Base-by-base conservation (phyloP, 495 filamentous ascomycete genomes). In the Cudoniella acicularis region DNA sequence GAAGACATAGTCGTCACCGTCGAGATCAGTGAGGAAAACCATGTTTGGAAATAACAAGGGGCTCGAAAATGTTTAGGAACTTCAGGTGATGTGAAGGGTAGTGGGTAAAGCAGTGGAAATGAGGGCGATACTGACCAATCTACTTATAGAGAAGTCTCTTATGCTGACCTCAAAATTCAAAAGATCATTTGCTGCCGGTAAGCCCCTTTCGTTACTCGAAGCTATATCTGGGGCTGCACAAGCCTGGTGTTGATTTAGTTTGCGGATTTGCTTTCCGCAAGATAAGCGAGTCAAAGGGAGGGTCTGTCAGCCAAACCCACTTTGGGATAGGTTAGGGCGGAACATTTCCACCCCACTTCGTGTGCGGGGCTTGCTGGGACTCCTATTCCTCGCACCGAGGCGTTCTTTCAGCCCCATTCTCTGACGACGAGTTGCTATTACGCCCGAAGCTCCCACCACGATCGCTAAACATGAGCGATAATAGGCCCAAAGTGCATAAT, bases 11-110 rank as follows among this genome's bases (percentile, higher is more conserved):
- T 56, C 53, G 16, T 45, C 30, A 11, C 20, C 56, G 30, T n/a
- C 18, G 20, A 58, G 47, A 43, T 58, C 56, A 25, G 56, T 27
- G n/a, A 58, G 56, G 18, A 49, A 51, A 26, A 58, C 56, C 56
- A 58, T 58, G 11, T 30, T 57, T 20, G 20, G 13, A 21, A 17
- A 21, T 47, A 21, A 17, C 6, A 47, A 47, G 13, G 43, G 20
- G 20, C 8, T n/a, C 8, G 20, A 17, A 47, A 47, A n/a, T 4
- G 13, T 47, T 21, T 17, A 21, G 13, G 43, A 47, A 36, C 30
- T 36, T 36, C 30, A 36, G 30, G 30, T 36, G 13, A 36, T 36
- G 30, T 36, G 30, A 36, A 36, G 13, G 30, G 13, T 13, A 13
- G 13, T 6, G 4, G 4, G 6, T 13, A 13, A 36, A 36, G 30